Conservation (phyloP, 345 rosid species). For the Eucalyptus rudis region DNA sequence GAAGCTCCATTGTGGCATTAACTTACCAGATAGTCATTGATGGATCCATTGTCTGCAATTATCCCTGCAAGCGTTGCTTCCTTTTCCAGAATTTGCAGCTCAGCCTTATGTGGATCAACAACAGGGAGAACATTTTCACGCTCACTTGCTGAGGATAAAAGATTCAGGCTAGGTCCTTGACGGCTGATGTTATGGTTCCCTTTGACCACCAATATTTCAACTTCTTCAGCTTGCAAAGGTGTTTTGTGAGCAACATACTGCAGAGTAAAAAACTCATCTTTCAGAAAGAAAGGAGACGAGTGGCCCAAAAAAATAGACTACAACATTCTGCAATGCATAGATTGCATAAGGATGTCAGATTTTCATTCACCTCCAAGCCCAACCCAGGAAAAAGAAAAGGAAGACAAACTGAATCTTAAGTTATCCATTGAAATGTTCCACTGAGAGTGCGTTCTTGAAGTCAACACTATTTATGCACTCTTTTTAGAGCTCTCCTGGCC, state of each 20-base stretch:
- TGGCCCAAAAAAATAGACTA: not conserved
- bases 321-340: not conserved
- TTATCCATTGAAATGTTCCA: not conserved
- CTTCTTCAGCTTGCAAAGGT: conserved; percentile 50
- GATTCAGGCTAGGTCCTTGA: conserved; percentile 1
- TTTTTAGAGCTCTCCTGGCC: not conserved
- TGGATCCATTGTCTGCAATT: conserved; percentile 7
- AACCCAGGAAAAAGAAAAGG: not conserved
- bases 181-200: conserved; percentile 10
- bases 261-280: not conserved
- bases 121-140: not conserved
- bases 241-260: conserved; percentile 72
- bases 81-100: conserved; percentile 40
- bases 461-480: not conserved
- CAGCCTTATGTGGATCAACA: not conserved
- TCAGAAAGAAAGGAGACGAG: not conserved
- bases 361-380: not conserved
- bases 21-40: conserved; percentile 26
- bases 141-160: conserved; percentile 5
- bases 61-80: conserved; percentile 35
- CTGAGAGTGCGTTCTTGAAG: not conserved
- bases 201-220: conserved; percentile 47
- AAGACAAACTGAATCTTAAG: not conserved
- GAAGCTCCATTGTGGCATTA: not conserved
- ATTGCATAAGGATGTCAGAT: not conserved